Evolutionary conservation across 2,329 filamentous ascomycete genomes (phyloP).

Genomic region (Microdochium bolleyi): DNA sequence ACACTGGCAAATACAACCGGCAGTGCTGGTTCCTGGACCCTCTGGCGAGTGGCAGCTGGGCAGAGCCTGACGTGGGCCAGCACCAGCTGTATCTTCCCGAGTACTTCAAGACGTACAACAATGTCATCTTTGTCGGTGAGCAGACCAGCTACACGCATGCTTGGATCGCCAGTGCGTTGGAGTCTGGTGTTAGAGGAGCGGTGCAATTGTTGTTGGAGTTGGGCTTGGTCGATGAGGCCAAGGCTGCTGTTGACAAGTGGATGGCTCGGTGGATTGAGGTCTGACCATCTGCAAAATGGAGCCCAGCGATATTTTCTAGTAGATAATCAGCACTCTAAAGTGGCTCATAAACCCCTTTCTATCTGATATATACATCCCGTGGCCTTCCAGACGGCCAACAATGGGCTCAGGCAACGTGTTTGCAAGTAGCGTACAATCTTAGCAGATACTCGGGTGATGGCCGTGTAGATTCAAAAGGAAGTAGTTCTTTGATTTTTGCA

Average conservation of each 20-base stretch:
- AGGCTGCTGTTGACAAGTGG: constrained; percentile 55
- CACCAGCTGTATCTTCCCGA: constrained; percentile 63
- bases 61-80: constrained; percentile 50
- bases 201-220: constrained; percentile 56
- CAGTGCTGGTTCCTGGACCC: constrained; percentile 59
- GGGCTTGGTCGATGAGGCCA: constrained; percentile 63
- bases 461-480: too few species aligned
- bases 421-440: too few species aligned
- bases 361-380: too few species aligned
- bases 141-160: constrained; percentile 66
- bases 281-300: too few species aligned
- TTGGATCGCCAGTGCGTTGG: constrained; percentile 61
- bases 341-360: too few species aligned
- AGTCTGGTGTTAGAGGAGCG: constrained; percentile 58
- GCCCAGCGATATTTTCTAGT: too few species aligned
- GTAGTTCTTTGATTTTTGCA: too few species aligned
- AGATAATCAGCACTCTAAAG: too few species aligned
- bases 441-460: too few species aligned
- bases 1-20: constrained; percentile 56
- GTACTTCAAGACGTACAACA: constrained; percentile 63
- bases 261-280: constrained; percentile 60
- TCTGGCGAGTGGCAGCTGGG: constrained; percentile 56
- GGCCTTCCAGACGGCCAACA: too few species aligned
- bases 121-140: constrained; percentile 63
- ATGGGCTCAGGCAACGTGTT: too few species aligned